Evolutionary conservation across 1,284 basidiomycete genomes (phyloP).

Genomic region (Ceraceosorus guamensis): DNA sequence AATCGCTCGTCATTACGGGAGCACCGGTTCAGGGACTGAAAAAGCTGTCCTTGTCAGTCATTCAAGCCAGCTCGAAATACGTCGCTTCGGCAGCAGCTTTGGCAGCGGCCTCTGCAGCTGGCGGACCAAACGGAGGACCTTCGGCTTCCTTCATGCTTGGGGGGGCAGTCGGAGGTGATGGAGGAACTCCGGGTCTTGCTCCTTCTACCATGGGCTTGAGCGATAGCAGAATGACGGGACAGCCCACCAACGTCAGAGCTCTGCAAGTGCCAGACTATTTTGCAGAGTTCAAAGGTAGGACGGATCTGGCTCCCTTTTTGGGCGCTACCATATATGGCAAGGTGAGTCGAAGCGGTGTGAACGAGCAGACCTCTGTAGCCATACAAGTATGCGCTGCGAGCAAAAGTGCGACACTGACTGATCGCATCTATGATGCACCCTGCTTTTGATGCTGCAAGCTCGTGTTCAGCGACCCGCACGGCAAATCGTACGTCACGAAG

Average conservation of each 20-base stretch:
- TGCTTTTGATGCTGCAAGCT: slow-evolving; percentile 13
- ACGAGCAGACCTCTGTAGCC: too few relatives aligned
- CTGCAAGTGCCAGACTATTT: slow-evolving; percentile 46
- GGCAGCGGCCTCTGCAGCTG: too few relatives aligned
- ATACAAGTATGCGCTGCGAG: not conserved
- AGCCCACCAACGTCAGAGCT: slow-evolving; percentile 36
- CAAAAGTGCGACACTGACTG: not conserved
- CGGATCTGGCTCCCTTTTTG: slow-evolving; percentile 41
- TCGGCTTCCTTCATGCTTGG: not conserved
- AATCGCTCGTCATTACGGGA: slow-evolving; percentile 41
- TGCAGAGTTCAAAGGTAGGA: slow-evolving; percentile 44
- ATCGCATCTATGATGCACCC: not conserved
- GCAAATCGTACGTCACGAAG: slow-evolving; percentile 40
- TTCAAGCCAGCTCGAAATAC: slow-evolving; percentile 19
- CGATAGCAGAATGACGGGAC: slow-evolving; percentile 7
- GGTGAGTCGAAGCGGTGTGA: slow-evolving; percentile 7
- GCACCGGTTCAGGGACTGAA: slow-evolving; percentile 23
- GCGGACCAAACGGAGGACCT: not conserved
- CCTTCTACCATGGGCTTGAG: too few relatives aligned
- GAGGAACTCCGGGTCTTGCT: slow-evolving; percentile 5
- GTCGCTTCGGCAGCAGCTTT: slow-evolving; percentile 19
- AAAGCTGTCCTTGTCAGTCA: slow-evolving; percentile 30
- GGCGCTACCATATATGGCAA: slow-evolving; percentile 47
- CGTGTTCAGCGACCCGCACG: slow-evolving; percentile 38
- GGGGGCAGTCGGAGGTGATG: slow-evolving; percentile 1